A percentile compares a stretch with the other conserved stretches of the same genome.
Conservation (phyloP, 2,329 filamentous ascomycete genomes). For the Aspergillus sp. region DNA sequence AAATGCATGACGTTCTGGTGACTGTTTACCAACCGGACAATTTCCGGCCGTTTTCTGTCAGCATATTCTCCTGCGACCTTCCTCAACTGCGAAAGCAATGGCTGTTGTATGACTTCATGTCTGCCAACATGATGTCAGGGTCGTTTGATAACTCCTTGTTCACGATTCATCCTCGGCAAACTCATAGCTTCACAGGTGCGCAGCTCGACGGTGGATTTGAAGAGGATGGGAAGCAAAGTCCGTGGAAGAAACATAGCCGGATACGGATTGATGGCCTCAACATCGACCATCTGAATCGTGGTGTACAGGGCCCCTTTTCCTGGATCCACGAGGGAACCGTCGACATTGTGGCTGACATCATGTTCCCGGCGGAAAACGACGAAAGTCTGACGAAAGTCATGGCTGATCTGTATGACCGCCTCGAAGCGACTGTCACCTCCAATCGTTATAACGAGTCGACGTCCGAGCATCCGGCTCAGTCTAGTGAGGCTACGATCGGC, state of each 20-base stretch:
- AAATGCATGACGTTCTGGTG: constrained; percentile 86
- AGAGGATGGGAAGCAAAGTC: constrained; percentile 62
- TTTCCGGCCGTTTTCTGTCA: constrained; percentile 93
- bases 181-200: constrained; percentile 71
- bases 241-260: constrained; percentile 94
- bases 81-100: constrained; percentile 92
- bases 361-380: constrained; percentile 85
- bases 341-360: constrained; percentile 92
- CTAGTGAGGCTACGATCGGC: constrained; percentile 21
- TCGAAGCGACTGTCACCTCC: constrained; percentile 86
- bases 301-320: constrained; percentile 88
- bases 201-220: constrained; percentile 57
- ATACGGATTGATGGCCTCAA: constrained; percentile 89
- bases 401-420: constrained; percentile 93
- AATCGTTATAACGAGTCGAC: constrained; percentile 56
- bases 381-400: constrained; percentile 91
- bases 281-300: constrained; percentile 93
- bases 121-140: constrained; percentile 92
- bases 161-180: constrained; percentile 91
- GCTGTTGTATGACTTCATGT: constrained; percentile 96
- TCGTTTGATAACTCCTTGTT: constrained; percentile 95
- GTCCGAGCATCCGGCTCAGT: constrained; percentile 17
- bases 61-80: constrained; percentile 93
- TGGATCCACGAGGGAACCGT: constrained; percentile 98
- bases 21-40: constrained; percentile 86